Evolutionary conservation across 1,284 basidiomycete species (phyloP).

Genomic region (Exsudoporus floridanus): DNA sequence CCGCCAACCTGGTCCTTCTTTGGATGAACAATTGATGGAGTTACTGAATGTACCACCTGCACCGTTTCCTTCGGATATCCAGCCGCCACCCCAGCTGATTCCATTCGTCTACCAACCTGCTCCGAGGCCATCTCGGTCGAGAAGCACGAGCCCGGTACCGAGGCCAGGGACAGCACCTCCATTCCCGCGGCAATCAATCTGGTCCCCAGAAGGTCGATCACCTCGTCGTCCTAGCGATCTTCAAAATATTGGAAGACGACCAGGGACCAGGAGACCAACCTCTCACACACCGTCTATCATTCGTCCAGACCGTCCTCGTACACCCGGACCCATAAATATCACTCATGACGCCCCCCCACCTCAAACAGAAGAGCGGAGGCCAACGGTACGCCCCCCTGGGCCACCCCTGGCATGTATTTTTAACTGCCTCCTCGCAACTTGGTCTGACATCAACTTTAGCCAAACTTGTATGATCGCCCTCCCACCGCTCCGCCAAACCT

Average conservation of each 20-base stretch:
- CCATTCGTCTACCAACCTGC: conserved; percentile 55
- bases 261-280: not conserved
- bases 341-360: conserved; percentile 15
- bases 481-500: conserved; percentile 25
- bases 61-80: conserved; percentile 41
- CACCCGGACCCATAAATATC: conserved; percentile 8
- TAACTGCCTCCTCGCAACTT: not conserved
- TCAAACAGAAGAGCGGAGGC: conserved; percentile 21
- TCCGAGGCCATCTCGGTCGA: conserved; percentile 41
- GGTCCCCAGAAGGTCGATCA: conserved; percentile 21
- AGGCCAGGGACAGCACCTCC: conserved; percentile 25
- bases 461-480: conserved; percentile 29
- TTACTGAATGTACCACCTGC: conserved; percentile 48
- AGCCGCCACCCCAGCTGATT: conserved; percentile 52
- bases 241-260: not conserved
- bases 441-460: conserved; percentile 16
- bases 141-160: conserved; percentile 43
- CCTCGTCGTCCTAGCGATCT: conserved; percentile 7
- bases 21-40: conserved; percentile 61
- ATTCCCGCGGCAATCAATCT: conserved; percentile 16
- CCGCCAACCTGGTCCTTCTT: conserved; percentile 44
- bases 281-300: conserved; percentile 7
- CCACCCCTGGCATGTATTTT: conserved; percentile 22
- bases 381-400: conserved; percentile 24
- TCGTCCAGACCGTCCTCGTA: conserved; percentile 9